phyloP scores from a whole-genome alignment of 2,329 filamentous ascomycete species.

The Kalmusia sp. region DNA sequence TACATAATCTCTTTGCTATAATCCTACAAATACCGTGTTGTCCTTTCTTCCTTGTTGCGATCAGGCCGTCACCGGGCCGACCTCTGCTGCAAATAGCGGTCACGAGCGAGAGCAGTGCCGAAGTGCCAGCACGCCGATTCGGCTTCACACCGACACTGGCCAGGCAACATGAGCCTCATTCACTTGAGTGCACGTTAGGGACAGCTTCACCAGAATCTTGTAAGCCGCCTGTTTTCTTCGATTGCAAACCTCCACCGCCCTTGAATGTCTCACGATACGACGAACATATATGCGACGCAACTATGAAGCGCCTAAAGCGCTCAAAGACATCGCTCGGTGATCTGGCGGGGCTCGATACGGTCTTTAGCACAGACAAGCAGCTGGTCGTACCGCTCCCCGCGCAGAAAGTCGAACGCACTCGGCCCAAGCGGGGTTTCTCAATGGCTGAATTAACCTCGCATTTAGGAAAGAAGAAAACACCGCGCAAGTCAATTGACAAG shows the following conservation, averaged over 20 bases:
- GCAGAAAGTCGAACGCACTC: conserved; percentile 13
- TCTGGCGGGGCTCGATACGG: conserved; percentile 19
- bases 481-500: conserved; percentile 28
- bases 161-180: conserved; percentile 32
- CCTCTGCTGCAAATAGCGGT: neutral
- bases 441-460: conserved; percentile 36
- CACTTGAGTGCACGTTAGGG: conserved; percentile 27
- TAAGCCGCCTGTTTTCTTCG: too few relatives aligned
- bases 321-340: conserved; percentile 26
- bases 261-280: neutral
- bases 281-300: neutral
- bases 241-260: neutral
- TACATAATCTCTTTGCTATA: neutral
- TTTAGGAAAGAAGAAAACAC: conserved; percentile 29
- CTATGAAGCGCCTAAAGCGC: conserved; percentile 31
- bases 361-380: neutral
- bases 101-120: neutral
- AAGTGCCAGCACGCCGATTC: conserved; percentile 19
- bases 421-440: conserved; percentile 30
- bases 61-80: conserved; percentile 17
- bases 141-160: conserved; percentile 24
- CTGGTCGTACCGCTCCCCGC: conserved; percentile 18
- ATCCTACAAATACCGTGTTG: neutral
- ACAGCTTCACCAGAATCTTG: conserved; percentile 15
- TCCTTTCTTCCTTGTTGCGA: neutral